Evolutionary conservation across 257 asterid species (phyloP), one percentile per base, ranked within the genome.

Genomic region (Fraxinus anomala): DNA sequence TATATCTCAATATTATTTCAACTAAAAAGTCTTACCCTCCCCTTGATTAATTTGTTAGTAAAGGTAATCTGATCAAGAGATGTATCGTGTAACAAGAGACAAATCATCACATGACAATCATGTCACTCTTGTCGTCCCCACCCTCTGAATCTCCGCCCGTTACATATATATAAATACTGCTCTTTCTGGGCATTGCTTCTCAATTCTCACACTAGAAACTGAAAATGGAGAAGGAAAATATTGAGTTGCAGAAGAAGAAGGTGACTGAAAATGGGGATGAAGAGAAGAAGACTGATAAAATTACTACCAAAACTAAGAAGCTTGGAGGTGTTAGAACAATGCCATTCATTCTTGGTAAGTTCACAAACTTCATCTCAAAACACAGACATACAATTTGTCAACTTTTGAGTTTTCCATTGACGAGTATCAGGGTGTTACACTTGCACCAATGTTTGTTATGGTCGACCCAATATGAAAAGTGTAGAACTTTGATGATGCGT

Each of bases 271-370:
- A 86, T 83, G 87, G 85, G 30, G 88, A 80, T 8, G 81, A 66
- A 14, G 77, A 79, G 51, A 77, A 82, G 71, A 72, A 67, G 67
- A 56, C 72, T 21, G 75, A 76, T 69, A 26, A 19, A 21, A 49
- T 0, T 42, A 72, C 24, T 13, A 70, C 63, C 68, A 76, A 72
- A 47, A 72, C 31, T 75, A 80, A 69, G 79, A 80, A 82, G 81
- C 92, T 87, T 78, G 95, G 97, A 70, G 97, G 94, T 72, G 76
- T 92, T 76, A 87, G 83, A 84, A 89, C 97, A 65, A 89, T 92
- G 96, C 97, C 97, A 36, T 90, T 92, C 83, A 92, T 92, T 78
- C 97, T 92, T 73, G 96, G 97, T 89, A 31, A 76, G 85, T 77
- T 24, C 34, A 12, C 54, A 65, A 30, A 56, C 28, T 63, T 42